Base-by-base conservation (phyloP, 208 protist species). In the Tritrichomonas musculus region DNA sequence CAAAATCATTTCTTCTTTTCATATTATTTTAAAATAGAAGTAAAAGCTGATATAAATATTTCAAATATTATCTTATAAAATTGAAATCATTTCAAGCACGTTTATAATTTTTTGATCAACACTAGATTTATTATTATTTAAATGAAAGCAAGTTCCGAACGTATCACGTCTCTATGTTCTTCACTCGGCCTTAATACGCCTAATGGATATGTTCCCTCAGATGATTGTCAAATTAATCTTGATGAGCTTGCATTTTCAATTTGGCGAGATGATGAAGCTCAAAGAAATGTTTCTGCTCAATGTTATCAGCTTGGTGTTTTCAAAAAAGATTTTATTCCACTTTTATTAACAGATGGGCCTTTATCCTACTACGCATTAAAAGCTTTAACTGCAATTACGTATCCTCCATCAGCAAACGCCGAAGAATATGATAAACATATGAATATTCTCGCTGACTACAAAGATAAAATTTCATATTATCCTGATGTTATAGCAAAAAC, bases 151-250 rank as follows among this genome's bases (percentile, higher is more conserved):
- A 88, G 9, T 20, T 44, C 44, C 33, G 41, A 53, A 57, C 33
- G 77, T 20, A 88, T 88, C 17, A 57, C 47, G 20, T 44, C 44
- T 39, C 47, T 88, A 9, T 53, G 41, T 60, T 20, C 30, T 3
- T n/a, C 20, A 39, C 47, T 88, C 4, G 77, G 77, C 14, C 41
- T 20, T 60, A 25, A 57, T 13, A 39, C 47, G 33, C 27, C 44
- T 39, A 30, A 50, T 17, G 41, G 47, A 11, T 88, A 88, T 88
- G 27, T 88, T 0, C 47, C 41, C 33, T 3, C 27, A 39, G 77
- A 88, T 88, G 77, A 88, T 30, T 88, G 77, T n/a, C 5, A 47
- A 57, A 33, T 88, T 30, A 88, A 88, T n/a, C 44, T 88, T 13
- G 47, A 88, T 53, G 77, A 88, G 8, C 44, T 88, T 36, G 77